phyloP scores from a whole-genome alignment of 306 rosid species.

The Benincasa hispida region DNA sequence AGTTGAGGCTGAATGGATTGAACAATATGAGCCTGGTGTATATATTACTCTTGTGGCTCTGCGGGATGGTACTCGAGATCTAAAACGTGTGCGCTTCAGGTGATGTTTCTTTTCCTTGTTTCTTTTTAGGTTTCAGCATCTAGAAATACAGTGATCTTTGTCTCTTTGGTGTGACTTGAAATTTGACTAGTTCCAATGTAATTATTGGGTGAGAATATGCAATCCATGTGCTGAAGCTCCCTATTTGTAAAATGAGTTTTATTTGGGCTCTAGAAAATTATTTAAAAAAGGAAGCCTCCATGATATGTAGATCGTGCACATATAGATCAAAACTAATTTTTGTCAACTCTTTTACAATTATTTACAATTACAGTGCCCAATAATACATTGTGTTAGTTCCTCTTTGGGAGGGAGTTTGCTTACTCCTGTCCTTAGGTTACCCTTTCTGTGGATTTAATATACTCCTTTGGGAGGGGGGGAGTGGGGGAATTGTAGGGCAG shows the following conservation, averaged over 20 bases:
- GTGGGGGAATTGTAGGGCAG: not conserved
- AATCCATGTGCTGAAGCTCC: conserved; percentile 8
- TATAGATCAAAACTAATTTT: not conserved
- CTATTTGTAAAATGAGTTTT: not conserved
- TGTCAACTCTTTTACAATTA: not conserved
- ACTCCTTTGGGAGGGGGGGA: too few relatives aligned
- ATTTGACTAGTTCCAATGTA: not conserved
- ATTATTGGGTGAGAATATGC: not conserved
- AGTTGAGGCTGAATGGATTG: conserved; percentile 93
- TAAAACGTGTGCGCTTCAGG: conserved; percentile 98
- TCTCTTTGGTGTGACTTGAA: not conserved
- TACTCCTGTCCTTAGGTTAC: not conserved
- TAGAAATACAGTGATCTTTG: conserved; percentile 4
- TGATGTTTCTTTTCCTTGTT: conserved; percentile 16
- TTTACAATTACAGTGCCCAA: not conserved
- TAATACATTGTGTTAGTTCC: not conserved
- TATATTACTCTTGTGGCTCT: conserved; percentile 92
- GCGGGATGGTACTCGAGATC: conserved; percentile 75
- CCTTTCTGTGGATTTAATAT: not conserved
- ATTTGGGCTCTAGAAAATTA: not conserved
- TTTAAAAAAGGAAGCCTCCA: not conserved
- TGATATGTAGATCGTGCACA: not conserved
- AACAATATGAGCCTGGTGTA: conserved; percentile 95
- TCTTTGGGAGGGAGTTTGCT: not conserved
- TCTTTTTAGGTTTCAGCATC: not conserved